These are phyloP conservation scores for Mucor plumbeus DNA, from an alignment of 371 early-diverging fungal genomes.

Conservation along the genomic window DNA sequence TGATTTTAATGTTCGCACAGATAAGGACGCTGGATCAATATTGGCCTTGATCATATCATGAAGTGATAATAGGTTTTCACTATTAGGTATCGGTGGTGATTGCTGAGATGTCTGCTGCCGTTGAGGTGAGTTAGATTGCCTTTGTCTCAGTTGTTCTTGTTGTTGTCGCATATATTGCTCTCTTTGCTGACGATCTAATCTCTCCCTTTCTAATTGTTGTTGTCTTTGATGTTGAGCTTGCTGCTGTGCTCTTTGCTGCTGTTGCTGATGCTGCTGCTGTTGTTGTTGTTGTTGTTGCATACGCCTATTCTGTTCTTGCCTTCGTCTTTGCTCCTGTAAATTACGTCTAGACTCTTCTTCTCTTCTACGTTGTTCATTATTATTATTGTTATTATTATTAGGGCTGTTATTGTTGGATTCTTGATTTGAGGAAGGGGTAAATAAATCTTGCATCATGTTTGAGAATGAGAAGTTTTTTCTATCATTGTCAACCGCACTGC, in stretches of 20 bases:
- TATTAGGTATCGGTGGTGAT: constrained; percentile 8
- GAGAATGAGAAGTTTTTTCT: constrained; percentile 15
- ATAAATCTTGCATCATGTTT: constrained; percentile 22
- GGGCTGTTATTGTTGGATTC: constrained; percentile 12
- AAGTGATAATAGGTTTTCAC: constrained; percentile 26
- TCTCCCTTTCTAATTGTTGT: not conserved
- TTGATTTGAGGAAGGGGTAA: constrained; percentile 5
- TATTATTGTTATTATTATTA: constrained; percentile 1
- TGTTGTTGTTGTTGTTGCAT: constrained; percentile 11
- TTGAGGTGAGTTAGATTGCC: not conserved
- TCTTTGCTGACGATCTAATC: constrained; percentile 1
- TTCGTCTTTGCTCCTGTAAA: constrained; percentile 9
- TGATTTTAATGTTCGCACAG: constrained; percentile 55
- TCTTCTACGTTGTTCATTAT: constrained; percentile 22
- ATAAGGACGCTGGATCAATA: constrained; percentile 52
- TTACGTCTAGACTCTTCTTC: not conserved
- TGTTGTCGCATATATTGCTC: not conserved
- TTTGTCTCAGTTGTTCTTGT: constrained; percentile 4
- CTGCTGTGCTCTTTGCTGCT: not conserved
- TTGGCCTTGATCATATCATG: constrained; percentile 41
- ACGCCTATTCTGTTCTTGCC: constrained; percentile 18
- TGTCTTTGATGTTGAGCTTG: not conserved
- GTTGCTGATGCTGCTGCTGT: constrained; percentile 2
- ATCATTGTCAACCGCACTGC: not conserved
- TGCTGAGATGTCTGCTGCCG: not conserved